phyloP scores from a whole-genome alignment of 148 eudicot species.

The Salicornia ramosissima region DNA sequence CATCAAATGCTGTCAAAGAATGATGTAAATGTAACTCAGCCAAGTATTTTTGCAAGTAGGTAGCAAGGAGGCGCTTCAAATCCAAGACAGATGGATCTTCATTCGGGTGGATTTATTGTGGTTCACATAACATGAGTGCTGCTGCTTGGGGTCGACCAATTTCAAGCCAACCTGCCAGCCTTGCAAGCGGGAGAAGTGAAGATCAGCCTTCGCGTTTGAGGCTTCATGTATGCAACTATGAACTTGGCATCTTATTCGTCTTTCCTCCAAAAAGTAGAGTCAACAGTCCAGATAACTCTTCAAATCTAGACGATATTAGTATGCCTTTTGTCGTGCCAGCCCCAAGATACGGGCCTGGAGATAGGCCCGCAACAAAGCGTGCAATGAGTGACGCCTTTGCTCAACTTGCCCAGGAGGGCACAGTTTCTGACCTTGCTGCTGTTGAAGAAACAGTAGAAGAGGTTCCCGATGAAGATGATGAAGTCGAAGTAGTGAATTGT shows the following conservation, averaged over 20 bases:
- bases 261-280: constrained; percentile 40
- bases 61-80: constrained; percentile 74
- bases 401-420: constrained; percentile 33
- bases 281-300: constrained; percentile 5
- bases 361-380: constrained; percentile 65
- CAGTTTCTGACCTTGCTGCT: constrained; percentile 11
- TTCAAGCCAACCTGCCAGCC: constrained; percentile 24
- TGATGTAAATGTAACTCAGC: neutral
- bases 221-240: constrained; percentile 86
- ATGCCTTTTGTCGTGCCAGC: constrained; percentile 83
- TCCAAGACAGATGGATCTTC: constrained; percentile 48
- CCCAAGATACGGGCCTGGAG: constrained; percentile 66
- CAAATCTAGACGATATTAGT: constrained; percentile 53
- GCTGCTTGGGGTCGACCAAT: constrained; percentile 91
- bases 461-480: constrained; percentile 59
- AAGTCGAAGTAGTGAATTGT: constrained; percentile 30
- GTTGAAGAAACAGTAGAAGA: constrained; percentile 43
- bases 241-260: constrained; percentile 68
- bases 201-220: constrained; percentile 37
- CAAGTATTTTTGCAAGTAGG: constrained; percentile 38
- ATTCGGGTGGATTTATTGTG: constrained; percentile 85
- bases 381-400: constrained; percentile 74
- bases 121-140: constrained; percentile 88
- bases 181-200: constrained; percentile 24
- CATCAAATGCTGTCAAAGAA: neutral